These are phyloP conservation scores for Peltaster fructicola DNA, from an alignment of 2,329 filamentous ascomycete species.

Conservation along the genomic window DNA sequence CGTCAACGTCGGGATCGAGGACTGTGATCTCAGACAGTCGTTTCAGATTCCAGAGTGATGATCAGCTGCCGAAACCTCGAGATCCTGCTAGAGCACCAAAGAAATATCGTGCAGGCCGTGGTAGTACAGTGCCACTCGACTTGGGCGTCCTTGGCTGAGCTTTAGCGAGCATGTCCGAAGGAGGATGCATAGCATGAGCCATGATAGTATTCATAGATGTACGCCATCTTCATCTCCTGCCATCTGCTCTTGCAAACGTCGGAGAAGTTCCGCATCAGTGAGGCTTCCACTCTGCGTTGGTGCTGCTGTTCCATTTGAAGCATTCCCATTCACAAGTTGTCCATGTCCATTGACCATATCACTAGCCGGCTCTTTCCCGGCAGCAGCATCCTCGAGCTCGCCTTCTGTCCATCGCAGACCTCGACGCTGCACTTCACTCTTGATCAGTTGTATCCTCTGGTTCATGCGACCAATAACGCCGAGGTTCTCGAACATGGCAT, in stretches of 20 bases:
- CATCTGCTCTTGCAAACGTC: slow-evolving; percentile 38
- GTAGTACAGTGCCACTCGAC: slow-evolving; percentile 86
- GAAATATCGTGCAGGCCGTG: slow-evolving; percentile 75
- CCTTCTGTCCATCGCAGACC: slow-evolving; percentile 34
- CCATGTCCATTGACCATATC: slow-evolving; percentile 5
- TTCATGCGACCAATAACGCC: slow-evolving; percentile 50
- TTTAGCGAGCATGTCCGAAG: too few species aligned
- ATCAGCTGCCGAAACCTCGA: slow-evolving; percentile 66
- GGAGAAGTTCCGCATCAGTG: slow-evolving; percentile 41
- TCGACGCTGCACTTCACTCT: slow-evolving; percentile 45
- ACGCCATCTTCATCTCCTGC: slow-evolving; percentile 37
- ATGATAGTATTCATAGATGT: slow-evolving; percentile 35
- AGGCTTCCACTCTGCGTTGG: slow-evolving; percentile 28
- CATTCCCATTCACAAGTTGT: background rate
- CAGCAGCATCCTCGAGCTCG: slow-evolving; percentile 9
- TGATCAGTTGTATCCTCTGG: slow-evolving; percentile 45
- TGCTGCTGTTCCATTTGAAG: slow-evolving; percentile 2
- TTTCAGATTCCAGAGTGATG: slow-evolving; percentile 77
- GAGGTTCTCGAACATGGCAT: slow-evolving; percentile 58
- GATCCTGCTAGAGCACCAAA: slow-evolving; percentile 58
- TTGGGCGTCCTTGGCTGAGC: too few species aligned
- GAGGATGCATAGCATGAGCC: too few species aligned
- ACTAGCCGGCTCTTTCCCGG: slow-evolving; percentile 5
- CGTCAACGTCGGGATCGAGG: slow-evolving; percentile 1
- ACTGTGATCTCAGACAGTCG: slow-evolving; percentile 55